Percentiles rank a stretch among this genome's conserved stretches.
These are phyloP conservation scores for Linum lewisii DNA, from an alignment of 345 rosid genomes.

Conservation along the genomic window DNA sequence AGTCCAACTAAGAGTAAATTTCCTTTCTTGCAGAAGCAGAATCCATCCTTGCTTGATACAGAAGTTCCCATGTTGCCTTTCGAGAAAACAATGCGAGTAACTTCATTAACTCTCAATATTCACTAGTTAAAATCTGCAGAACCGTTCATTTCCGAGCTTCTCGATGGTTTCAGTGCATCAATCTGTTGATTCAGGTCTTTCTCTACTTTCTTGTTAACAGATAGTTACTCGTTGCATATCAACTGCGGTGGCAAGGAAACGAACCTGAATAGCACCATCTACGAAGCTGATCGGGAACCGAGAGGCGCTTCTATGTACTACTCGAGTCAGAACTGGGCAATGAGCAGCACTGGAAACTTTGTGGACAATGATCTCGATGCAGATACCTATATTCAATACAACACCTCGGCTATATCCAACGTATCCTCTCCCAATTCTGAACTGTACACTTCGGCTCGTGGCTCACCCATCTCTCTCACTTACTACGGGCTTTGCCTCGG, in stretches of 20 bases:
- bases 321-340: conserved; percentile 48
- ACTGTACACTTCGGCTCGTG: conserved; percentile 59
- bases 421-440: conserved; percentile 23
- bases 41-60: conserved; percentile 48
- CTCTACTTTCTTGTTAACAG: conserved; percentile 21
- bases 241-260: conserved; percentile 72
- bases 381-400: conserved; percentile 40
- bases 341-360: conserved; percentile 88
- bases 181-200: not conserved
- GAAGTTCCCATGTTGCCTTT: conserved; percentile 47
- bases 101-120: not conserved
- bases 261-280: conserved; percentile 19
- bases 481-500: conserved; percentile 76
- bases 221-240: conserved; percentile 41
- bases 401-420: conserved; percentile 44
- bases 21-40: conserved; percentile 39
- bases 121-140: not conserved
- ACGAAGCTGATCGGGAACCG: conserved; percentile 45
- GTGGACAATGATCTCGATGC: conserved; percentile 59
- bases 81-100: conserved; percentile 39
- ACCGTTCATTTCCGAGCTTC: not conserved
- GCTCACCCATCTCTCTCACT: conserved; percentile 67
- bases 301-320: conserved; percentile 69
- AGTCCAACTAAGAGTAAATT: conserved; percentile 1
- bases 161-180: not conserved